Percentiles rank a stretch among this genome's conserved stretches.
Conservation (phyloP, 2,329 filamentous ascomycete species). For the Nothopassalora personata region DNA sequence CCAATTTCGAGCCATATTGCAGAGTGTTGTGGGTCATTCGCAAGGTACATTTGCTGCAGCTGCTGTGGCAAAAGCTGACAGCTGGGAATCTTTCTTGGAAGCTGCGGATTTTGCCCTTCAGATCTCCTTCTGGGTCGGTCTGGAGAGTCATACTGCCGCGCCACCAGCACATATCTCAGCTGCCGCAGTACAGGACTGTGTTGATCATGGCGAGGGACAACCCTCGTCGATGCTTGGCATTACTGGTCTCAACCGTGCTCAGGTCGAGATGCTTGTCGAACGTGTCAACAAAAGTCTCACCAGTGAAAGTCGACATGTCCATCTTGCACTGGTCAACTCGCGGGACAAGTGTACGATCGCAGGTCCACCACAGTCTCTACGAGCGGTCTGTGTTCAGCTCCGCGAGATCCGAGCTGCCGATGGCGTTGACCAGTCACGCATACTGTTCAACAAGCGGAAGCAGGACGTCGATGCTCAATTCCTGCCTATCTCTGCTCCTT, state of each 20-base stretch:
- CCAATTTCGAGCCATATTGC: conserved; percentile 72
- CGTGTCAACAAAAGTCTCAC: background rate
- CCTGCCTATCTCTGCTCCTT: conserved; percentile 89
- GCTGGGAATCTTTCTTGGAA: conserved; percentile 83
- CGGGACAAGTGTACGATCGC: conserved; percentile 53
- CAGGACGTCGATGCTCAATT: conserved; percentile 93
- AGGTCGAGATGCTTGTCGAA: background rate
- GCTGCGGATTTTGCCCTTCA: conserved; percentile 73
- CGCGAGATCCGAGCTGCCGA: conserved; percentile 93
- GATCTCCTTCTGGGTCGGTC: conserved; percentile 95
- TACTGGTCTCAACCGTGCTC: conserved; percentile 72
- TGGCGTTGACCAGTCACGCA: conserved; percentile 83
- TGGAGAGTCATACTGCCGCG: conserved; percentile 91
- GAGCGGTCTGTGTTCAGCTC: conserved; percentile 85
- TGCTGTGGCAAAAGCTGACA: conserved; percentile 77
- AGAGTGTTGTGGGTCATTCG: conserved; percentile 87
- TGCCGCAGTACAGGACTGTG: conserved; percentile 40
- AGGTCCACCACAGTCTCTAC: conserved; percentile 86
- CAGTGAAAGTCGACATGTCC: background rate
- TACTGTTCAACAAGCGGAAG: conserved; percentile 90
- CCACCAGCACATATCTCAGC: conserved; percentile 87
- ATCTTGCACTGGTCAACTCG: background rate
- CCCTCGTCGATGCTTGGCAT: conserved; percentile 97
- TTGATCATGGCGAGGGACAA: conserved; percentile 80
- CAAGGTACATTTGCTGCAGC: conserved; percentile 91